Evolutionary conservation across 805 yeast genomes (phyloP).

Genomic region (Kluyveromyces lactis): DNA sequence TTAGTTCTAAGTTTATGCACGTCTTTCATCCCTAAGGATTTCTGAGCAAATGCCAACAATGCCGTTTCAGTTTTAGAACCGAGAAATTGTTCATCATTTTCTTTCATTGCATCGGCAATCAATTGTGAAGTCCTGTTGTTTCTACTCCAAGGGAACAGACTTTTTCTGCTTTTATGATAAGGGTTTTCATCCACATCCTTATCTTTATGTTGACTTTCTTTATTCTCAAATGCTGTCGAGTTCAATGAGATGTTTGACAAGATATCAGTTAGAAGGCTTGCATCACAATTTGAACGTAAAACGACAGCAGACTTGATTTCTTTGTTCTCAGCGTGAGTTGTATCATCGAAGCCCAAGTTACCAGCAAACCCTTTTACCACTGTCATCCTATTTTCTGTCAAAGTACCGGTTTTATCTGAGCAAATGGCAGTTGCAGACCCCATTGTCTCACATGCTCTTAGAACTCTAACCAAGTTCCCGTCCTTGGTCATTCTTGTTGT

Average conservation of each 20-base stretch:
- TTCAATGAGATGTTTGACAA: slow-evolving; percentile 62
- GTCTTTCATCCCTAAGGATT: slow-evolving; percentile 40
- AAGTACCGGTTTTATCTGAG: slow-evolving; percentile 95
- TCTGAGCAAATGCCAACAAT: slow-evolving; percentile 56
- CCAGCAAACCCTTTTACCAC: slow-evolving; percentile 76
- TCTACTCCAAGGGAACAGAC: slow-evolving; percentile 8
- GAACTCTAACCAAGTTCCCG: slow-evolving; percentile 89
- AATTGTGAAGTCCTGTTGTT: slow-evolving; percentile 12
- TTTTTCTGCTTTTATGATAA: slow-evolving; percentile 13
- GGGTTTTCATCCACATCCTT: slow-evolving; percentile 22
- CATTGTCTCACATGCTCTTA: slow-evolving; percentile 95
- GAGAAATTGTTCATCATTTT: slow-evolving; percentile 50
- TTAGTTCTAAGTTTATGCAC: slow-evolving; percentile 41
- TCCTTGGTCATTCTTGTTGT: slow-evolving; percentile 97
- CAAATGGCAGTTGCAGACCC: slow-evolving; percentile 97
- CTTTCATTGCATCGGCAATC: slow-evolving; percentile 10
- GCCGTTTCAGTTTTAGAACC: slow-evolving; percentile 97
- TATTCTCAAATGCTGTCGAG: slow-evolving; percentile 84
- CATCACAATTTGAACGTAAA: slow-evolving; percentile 8
- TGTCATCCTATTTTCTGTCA: slow-evolving; percentile 90
- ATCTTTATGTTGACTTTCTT: slow-evolving; percentile 19
- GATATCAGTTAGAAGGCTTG: slow-evolving; percentile 19
- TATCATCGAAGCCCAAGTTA: slow-evolving; percentile 44
- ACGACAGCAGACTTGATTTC: slow-evolving; percentile 6
- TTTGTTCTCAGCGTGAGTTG: slow-evolving; percentile 15